Base-by-base conservation (phyloP, 1,284 basidiomycete species). In the Porphyrellus sp. region DNA sequence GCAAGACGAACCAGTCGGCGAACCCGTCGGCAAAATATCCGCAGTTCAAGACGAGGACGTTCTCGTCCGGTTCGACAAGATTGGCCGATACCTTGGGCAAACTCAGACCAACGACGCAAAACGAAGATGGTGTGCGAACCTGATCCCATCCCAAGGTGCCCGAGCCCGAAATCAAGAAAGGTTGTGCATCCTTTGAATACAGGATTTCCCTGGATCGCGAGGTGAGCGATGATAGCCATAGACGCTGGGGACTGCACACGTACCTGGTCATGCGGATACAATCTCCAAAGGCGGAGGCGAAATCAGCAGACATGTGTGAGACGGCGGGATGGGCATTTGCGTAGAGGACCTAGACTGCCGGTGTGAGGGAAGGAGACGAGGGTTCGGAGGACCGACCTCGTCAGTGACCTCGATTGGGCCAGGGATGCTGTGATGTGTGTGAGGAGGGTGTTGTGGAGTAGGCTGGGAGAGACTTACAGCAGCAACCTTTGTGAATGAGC, bases 141-240 rank as follows among this genome's bases (percentile, higher is more conserved):
- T 89, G 85, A 67, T 89, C 86, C 93, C 95, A 97, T 30, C 95
- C 95, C 34, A 98, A 76, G 3, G 95, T 98, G n/a, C 95, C 95
- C 46, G 87, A 91, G 2, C 96, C 96, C 27, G 93, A 85, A 50
- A 97, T 88, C 61, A 98, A 75, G 76, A 98, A 91, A 1, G 92
- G 89, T 68, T 98, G 95, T 1, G 79, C 88, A 31, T 77, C 74
- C 54, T 83, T 78, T 35, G 93, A 85, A 71, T 85, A 84, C 40
- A 97, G 72, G 5, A 96, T 83, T 50, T 90, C 76, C 57, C 89
- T 87, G 57, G 11, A 50, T 12, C 40, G 43, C 4, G 16, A 16
- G 24, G 33, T 60, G 44, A 54, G 12, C 15, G 24, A 7, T 23
- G n/a, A 42, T 27, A 13, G 30, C 47, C 20, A 39, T 12, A 35